Evolutionary conservation across 345 rosid species (phyloP), one percentile per base, ranked within the genome.

Genomic region (Brassica carinata): DNA sequence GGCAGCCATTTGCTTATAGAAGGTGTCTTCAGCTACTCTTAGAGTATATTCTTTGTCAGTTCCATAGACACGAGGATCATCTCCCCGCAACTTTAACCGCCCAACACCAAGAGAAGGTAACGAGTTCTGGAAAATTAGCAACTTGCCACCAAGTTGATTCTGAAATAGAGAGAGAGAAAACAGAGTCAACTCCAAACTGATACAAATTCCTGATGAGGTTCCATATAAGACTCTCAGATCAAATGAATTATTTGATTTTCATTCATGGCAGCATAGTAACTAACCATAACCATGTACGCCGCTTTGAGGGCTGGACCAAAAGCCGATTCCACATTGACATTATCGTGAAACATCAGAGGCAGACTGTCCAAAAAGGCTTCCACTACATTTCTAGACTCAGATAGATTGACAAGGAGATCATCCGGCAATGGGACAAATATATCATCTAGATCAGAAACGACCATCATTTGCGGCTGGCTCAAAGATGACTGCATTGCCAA

Each of bases 381-480:
- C 75, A 96, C 96, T 68, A 96, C 98, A 77, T 64, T 87, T 88
- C 90, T 91, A 30, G 99, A 96, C 85, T 96, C 99, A 69, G 99
- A 92, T 85, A 96, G 88, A 86, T 96, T 96, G 79, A 96, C 99
- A 73, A 94, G 97, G 82, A 96, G 98, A 86, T 96, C 99, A 85
- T 96, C 98, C 4, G 98, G 98, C 80, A 94, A 83, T 1, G 99
- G 99, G 69, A 92, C 75, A 82, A 96, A 96, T 67, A 96, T 74
- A 82, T 94, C 99, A 79, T 96, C 99, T 45, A 94, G 87, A 85
- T 96, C 99, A 3, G 99, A 89, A 75, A 96, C 96, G 73, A 96
- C 98, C 98, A 96, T 92, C 99, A 96, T 94, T 81, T 96, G 99
- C 82, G 99, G 98, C 82, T 94, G 99, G 51, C 90, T 89, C 86